Base-by-base conservation (phyloP, 495 filamentous ascomycete genomes). In the Extremus antarcticus region DNA sequence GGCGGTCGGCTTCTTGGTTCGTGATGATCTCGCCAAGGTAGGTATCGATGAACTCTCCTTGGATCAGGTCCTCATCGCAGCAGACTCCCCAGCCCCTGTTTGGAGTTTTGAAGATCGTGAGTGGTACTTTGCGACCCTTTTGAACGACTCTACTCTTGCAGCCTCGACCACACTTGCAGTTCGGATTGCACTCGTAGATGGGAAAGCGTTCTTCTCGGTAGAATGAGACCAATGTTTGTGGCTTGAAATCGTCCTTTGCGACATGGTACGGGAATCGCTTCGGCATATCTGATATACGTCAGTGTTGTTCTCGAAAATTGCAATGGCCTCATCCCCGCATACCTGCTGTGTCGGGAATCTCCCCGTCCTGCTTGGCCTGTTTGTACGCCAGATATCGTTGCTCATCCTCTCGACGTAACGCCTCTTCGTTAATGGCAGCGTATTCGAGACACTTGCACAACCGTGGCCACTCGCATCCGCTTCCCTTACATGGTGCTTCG, bases 11-110 rank as follows among this genome's bases (percentile, higher is more conserved):
- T 65, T 84, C 82, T 10, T 77, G 67, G 21, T 77, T 73, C 0
- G 85, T 88, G 57, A 97, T 85, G 23, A 95, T 78, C 65, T 97
- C 91, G 0, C 91, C 91, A 15, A 88, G 81, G 57, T 97, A 97
- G 20, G 78, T 77, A 63, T 94, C 91, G 51, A 97, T 80, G 61
- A 94, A 96, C 62, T 94, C 86, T 4, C 91, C 91, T 50, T 77
- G 74, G 53, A 77, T 72, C 21, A 98, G 80, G 21, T 78, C 69
- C 13, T 84, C 76, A 0, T 74, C 76, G 41, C 82, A 88, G 10
- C 83, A 76, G 1, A 97, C 78, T 23, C 85, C 92, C 79, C 90
- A 95, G 7, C 92, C 92, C 32, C 91, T 80, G 17, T 76, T 69
- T 3, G 70, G 65, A 0, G 90, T 94, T 56, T 85, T 76, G 66